Conservation (phyloP, 1,139 yeast species). For the Kodamaea alishanica region DNA sequence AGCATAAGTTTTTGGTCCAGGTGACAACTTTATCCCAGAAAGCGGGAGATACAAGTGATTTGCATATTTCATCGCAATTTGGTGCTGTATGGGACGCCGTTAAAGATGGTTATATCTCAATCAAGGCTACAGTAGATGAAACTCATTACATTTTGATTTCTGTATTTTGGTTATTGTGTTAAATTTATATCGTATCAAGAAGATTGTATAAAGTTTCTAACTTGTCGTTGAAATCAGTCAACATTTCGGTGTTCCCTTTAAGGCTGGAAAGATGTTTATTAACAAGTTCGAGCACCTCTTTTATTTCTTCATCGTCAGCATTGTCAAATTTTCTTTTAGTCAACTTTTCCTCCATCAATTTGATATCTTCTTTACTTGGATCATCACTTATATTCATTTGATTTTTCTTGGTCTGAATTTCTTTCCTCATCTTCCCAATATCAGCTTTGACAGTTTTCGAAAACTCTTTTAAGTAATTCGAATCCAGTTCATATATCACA, state of each 20-base stretch:
- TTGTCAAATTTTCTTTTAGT: slow-evolving; percentile 21
- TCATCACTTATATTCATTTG: slow-evolving; percentile 1
- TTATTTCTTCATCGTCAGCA: slow-evolving; percentile 23
- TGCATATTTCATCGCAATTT: slow-evolving; percentile 24
- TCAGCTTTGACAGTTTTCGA: slow-evolving; percentile 12
- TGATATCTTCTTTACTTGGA: background rate
- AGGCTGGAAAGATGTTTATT: slow-evolving; percentile 19
- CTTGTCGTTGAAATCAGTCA: slow-evolving; percentile 24
- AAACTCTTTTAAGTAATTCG: slow-evolving; percentile 28
- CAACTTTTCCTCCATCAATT: too few species aligned
- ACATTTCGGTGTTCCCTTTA: slow-evolving; percentile 16
- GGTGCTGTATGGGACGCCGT: slow-evolving; percentile 41
- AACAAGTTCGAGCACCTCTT: slow-evolving; percentile 18
- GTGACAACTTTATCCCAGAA: slow-evolving; percentile 18
- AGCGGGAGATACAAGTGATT: slow-evolving; percentile 15
- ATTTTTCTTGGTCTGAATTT: slow-evolving; percentile 4
- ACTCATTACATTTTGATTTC: slow-evolving; percentile 18
- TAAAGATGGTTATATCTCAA: slow-evolving; percentile 35
- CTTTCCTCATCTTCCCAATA: slow-evolving; percentile 8
- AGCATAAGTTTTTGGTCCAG: slow-evolving; percentile 35
- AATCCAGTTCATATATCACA: slow-evolving; percentile 29
- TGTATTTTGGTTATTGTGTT: slow-evolving; percentile 30
- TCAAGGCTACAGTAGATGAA: slow-evolving; percentile 10
- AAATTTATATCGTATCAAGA: slow-evolving; percentile 19
- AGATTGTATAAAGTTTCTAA: slow-evolving; percentile 26